Evolutionary conservation across 257 asterid species (phyloP).

Genomic region (Nemophila menziesii): DNA sequence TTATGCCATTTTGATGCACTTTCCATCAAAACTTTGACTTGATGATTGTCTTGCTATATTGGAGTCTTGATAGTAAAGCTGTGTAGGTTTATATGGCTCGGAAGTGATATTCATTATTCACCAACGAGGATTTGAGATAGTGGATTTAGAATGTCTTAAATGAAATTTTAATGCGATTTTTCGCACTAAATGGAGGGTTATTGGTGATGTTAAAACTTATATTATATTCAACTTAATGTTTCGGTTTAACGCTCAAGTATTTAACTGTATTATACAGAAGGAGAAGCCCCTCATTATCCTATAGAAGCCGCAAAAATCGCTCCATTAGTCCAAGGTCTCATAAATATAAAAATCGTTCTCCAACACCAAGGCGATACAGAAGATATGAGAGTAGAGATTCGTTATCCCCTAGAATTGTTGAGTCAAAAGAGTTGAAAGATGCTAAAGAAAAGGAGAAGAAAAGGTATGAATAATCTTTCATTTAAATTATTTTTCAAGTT

Average conservation of each 20-base stretch:
- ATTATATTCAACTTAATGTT: constrained; percentile 14
- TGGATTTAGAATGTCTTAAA: neutral
- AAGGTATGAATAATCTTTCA: constrained; percentile 43
- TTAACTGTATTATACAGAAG: constrained; percentile 54
- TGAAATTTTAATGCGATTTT: constrained; percentile 24
- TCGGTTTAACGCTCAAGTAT: constrained; percentile 35
- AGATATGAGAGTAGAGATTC: constrained; percentile 52
- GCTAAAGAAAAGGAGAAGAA: constrained; percentile 70
- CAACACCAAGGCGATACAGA: constrained; percentile 44
- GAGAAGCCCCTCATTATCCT: constrained; percentile 63
- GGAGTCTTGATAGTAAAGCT: constrained; percentile 16
- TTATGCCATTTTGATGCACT: constrained; percentile 57
- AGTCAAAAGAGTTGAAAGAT: constrained; percentile 56
- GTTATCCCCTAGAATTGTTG: constrained; percentile 35
- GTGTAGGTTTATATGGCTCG: constrained; percentile 7
- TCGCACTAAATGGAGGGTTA: constrained; percentile 31
- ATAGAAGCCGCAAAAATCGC: constrained; percentile 57
- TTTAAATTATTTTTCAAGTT: constrained; percentile 2
- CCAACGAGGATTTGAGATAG: neutral
- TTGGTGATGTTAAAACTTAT: constrained; percentile 24
- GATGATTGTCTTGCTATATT: constrained; percentile 29
- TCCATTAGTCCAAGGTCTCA: constrained; percentile 58
- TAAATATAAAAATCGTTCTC: constrained; percentile 73
- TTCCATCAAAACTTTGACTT: constrained; percentile 40
- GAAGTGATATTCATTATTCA: neutral